Conservation (phyloP, 129 eudicot genomes). For the Helianthus annuus region HanXRQr2.0-SUNRISE NC_035434.2:163870837-163871336, state of each 20-base stretch:
- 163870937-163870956: not conserved
- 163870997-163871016: not conserved
- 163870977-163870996: constrained; percentile 1
- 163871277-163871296: no score
- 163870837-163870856: constrained; percentile 56
- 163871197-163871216: constrained; percentile 74
- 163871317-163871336: no score
- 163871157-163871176: constrained; percentile 54
- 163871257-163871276: no score
- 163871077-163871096: constrained; percentile 54
- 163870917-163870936: constrained; percentile 53
- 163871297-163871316: no score
- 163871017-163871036: not conserved
- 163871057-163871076: constrained; percentile 71
- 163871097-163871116: constrained; percentile 40
- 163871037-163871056: constrained; percentile 52
- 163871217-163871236: constrained; percentile 79
- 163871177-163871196: constrained; percentile 57
- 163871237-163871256: constrained; percentile 77
- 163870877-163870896: constrained; percentile 51
- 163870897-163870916: constrained; percentile 72
- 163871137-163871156: constrained; percentile 58
- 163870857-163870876: constrained; percentile 40
- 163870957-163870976: not conserved
- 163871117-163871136: constrained; percentile 60